Evolutionary conservation across 257 asterid genomes (phyloP).

Genomic region (Gynochthodes officinalis): DNA sequence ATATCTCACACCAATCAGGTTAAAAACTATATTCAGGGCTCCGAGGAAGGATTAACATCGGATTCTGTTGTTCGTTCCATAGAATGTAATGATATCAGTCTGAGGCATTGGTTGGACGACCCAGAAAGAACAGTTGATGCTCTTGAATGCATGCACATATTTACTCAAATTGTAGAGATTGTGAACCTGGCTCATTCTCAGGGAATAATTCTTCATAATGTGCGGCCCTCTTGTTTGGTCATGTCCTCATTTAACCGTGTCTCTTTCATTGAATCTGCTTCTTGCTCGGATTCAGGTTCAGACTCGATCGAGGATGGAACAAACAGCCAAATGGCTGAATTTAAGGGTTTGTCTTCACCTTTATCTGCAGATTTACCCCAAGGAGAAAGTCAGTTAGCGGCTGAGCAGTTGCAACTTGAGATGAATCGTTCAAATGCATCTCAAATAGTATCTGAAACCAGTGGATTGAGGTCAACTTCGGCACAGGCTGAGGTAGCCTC

Average conservation of each 20-base stretch:
- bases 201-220: slow-evolving; percentile 76
- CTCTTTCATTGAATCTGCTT: slow-evolving; percentile 80
- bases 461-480: slow-evolving; percentile 41
- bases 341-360: slow-evolving; percentile 37
- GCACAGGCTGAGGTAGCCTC: slow-evolving; percentile 34
- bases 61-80: slow-evolving; percentile 25
- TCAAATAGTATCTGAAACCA: slow-evolving; percentile 37
- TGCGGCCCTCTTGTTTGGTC: slow-evolving; percentile 85
- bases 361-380: slow-evolving; percentile 24
- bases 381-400: slow-evolving; percentile 19
- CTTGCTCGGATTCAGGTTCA: slow-evolving; percentile 74
- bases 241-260: slow-evolving; percentile 79
- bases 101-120: slow-evolving; percentile 91
- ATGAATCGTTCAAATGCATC: slow-evolving; percentile 17
- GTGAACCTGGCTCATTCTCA: slow-evolving; percentile 81
- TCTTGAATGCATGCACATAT: slow-evolving; percentile 81
- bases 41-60: slow-evolving; percentile 24
- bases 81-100: slow-evolving; percentile 58
- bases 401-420: slow-evolving; percentile 23
- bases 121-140: slow-evolving; percentile 75
- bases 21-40: slow-evolving; percentile 27
- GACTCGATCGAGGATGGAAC: slow-evolving; percentile 61
- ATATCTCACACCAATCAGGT: slow-evolving; percentile 27
- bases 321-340: slow-evolving; percentile 41
- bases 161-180: slow-evolving; percentile 77